phyloP scores from a whole-genome alignment of 768 basidiomycete species.

The Candolleomyces aberdarensis region DNA sequence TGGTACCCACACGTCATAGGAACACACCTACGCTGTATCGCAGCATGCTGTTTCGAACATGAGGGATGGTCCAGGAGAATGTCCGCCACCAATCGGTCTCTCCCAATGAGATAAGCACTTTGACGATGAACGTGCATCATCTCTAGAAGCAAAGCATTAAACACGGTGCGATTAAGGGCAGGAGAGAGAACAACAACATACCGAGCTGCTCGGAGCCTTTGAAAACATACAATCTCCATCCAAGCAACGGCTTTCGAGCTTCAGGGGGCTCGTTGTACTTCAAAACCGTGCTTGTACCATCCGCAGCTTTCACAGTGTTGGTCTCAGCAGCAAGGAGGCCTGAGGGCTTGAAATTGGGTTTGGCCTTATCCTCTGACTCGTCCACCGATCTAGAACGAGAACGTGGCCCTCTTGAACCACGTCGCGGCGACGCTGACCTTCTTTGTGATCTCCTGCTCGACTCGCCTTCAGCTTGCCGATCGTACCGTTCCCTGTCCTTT shows the following conservation, averaged over 20 bases:
- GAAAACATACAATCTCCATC: constrained; percentile 97
- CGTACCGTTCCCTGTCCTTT: constrained; percentile 43
- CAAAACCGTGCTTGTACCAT: constrained; percentile 79
- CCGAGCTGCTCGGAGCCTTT: constrained; percentile 92
- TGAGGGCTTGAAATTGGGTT: constrained; percentile 88
- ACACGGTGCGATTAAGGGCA: background rate
- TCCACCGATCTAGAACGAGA: constrained; percentile 44
- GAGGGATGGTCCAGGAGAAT: constrained; percentile 95
- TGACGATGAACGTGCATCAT: constrained; percentile 90
- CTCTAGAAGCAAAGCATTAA: constrained; percentile 45
- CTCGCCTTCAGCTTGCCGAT: constrained; percentile 18
- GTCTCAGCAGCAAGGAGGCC: constrained; percentile 95
- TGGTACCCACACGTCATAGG: background rate
- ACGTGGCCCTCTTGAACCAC: constrained; percentile 30
- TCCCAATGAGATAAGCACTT: constrained; percentile 90
- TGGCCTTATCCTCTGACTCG: constrained; percentile 50
- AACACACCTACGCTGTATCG: constrained; percentile 73
- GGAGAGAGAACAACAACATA: constrained; percentile 36
- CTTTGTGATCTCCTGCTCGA: constrained; percentile 23
- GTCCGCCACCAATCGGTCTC: constrained; percentile 83
- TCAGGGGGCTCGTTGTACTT: constrained; percentile 99
- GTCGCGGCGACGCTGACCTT: constrained; percentile 66
- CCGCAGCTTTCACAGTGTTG: constrained; percentile 75
- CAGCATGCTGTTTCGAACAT: constrained; percentile 97
- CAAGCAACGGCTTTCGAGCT: constrained; percentile 84